A percentile compares a stretch with the other conserved stretches of the same genome.
Evolutionary conservation across 2,329 filamentous ascomycete genomes (phyloP).

Genomic region (Diaporthe ampelina): DNA sequence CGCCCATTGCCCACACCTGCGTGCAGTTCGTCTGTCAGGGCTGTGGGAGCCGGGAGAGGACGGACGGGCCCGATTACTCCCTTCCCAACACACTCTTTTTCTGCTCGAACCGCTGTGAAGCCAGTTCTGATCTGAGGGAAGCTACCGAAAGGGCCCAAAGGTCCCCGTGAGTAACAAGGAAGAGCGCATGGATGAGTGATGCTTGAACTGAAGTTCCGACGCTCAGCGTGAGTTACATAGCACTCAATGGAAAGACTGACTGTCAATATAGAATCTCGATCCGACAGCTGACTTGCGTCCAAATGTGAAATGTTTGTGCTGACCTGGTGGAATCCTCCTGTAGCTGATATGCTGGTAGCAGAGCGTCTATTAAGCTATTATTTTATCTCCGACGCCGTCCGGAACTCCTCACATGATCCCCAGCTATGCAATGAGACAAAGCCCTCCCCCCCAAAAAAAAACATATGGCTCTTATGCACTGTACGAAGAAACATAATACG

Average conservation of each 20-base stretch:
- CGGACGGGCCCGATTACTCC: too few species aligned
- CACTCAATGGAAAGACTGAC: not conserved
- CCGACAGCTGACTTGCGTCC: not conserved
- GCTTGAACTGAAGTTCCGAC: not conserved
- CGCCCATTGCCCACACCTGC: not conserved
- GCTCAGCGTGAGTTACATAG: not conserved
- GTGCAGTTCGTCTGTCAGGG: not conserved
- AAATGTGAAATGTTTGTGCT: not conserved
- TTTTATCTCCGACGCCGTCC: not conserved
- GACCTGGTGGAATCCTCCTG: not conserved
- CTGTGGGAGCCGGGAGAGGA: not conserved
- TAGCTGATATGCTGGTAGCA: not conserved
- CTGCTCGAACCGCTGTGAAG: not conserved
- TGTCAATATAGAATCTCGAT: not conserved
- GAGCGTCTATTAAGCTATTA: not conserved
- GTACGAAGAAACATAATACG: slow-evolving; percentile 61
- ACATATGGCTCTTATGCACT: too few species aligned
- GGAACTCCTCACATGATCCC: too few species aligned
- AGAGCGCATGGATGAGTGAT: not conserved
- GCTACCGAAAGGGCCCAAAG: too few species aligned
- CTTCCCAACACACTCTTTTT: not conserved
- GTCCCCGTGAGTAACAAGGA: not conserved
- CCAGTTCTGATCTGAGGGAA: too few species aligned
- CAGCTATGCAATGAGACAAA: not conserved
- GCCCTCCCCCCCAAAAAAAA: too few species aligned